Percentiles rank a stretch among this genome's conserved stretches.
Evolutionary conservation across 345 rosid genomes (phyloP).

Genomic region (Excoecaria cochinchinensis): DNA sequence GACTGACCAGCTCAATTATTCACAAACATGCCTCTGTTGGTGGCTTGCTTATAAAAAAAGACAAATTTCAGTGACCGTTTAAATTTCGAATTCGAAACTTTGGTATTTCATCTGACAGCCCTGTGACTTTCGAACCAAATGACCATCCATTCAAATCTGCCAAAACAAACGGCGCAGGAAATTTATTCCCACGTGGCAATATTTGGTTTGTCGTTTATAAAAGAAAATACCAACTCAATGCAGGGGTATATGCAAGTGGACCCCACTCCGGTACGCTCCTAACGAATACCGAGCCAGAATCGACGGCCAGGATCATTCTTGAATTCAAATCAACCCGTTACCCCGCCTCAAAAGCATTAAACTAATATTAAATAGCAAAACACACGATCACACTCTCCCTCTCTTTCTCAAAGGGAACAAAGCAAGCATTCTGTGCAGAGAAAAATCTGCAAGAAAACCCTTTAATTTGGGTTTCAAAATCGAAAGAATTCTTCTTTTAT

Average conservation of each 20-base stretch:
- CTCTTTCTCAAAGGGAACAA: background rate
- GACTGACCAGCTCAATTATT: constrained; percentile 17
- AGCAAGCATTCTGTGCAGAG: no score
- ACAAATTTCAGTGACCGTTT: constrained; percentile 39
- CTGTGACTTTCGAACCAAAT: constrained; percentile 22
- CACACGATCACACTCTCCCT: constrained; percentile 1
- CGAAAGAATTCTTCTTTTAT: background rate
- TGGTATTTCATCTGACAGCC: background rate
- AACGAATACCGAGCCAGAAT: constrained; percentile 2
- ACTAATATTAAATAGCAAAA: constrained; percentile 12
- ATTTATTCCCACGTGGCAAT: background rate
- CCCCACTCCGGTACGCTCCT: constrained; percentile 2
- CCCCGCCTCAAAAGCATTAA: constrained; percentile 15
- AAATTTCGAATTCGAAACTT: constrained; percentile 36
- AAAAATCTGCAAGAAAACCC: constrained; percentile 5
- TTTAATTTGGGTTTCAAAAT: constrained; percentile 1
- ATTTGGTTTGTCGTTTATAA: constrained; percentile 7
- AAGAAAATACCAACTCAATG: background rate
- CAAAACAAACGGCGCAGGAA: background rate
- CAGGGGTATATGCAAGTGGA: background rate
- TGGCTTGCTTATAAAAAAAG: background rate
- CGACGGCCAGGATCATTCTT: constrained; percentile 3
- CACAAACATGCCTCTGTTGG: constrained; percentile 11
- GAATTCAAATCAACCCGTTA: constrained; percentile 15
- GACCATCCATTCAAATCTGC: background rate